Evolutionary conservation across 441 rosid species (phyloP).

Genomic region (Pelargonium australe): DNA sequence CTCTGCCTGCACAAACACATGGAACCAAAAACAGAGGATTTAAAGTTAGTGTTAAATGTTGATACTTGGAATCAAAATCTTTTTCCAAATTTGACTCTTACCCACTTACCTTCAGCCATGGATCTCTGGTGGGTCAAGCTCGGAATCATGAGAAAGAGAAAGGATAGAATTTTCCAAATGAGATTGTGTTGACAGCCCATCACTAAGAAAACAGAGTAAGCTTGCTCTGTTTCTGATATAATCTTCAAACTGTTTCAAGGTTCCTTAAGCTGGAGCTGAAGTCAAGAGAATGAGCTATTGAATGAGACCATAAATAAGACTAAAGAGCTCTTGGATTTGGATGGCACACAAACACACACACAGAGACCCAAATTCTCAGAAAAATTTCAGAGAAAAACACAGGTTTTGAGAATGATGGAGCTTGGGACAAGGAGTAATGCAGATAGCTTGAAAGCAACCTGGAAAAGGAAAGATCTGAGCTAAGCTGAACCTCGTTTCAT

Average conservation of each 20-base stretch:
- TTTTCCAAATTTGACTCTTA: not conserved
- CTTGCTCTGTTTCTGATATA: not conserved
- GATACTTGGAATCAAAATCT: not conserved
- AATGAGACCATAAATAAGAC: not conserved
- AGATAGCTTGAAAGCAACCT: not conserved
- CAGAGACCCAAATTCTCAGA: too few species aligned
- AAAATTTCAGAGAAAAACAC: not conserved
- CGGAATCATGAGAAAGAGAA: conserved; percentile 9
- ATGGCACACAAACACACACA: too few species aligned
- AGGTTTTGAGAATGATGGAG: conserved; percentile 5
- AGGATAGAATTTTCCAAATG: not conserved
- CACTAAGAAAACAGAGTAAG: too few species aligned
- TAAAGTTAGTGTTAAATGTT: too few species aligned
- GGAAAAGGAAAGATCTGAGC: not conserved
- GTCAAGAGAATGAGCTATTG: not conserved
- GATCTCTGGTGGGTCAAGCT: conserved; percentile 6
- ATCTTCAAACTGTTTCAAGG: not conserved
- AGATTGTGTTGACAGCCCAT: conserved; percentile 12
- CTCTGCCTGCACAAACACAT: too few species aligned
- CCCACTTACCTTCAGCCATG: conserved; percentile 15
- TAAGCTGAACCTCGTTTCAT: not conserved
- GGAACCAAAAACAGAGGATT: too few species aligned
- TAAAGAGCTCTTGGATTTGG: not conserved
- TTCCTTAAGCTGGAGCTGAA: not conserved
- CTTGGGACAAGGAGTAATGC: conserved; percentile 7